Conservation (phyloP, 2,329 filamentous ascomycete species). For the Westerdykella ornata region DNA sequence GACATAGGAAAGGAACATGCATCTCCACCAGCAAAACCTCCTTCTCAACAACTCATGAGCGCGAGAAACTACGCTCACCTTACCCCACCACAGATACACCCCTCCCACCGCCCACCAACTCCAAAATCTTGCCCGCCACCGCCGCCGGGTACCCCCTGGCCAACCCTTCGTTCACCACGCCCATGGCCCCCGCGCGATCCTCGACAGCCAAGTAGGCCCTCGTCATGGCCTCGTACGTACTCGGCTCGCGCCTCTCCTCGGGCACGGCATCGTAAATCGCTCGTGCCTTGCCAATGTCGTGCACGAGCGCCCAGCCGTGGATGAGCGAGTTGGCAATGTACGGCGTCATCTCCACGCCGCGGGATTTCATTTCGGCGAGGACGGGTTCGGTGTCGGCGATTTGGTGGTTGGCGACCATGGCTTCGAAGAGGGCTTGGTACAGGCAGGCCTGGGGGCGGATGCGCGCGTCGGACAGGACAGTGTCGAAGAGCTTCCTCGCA, state of each 20-base stretch:
- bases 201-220: constrained; percentile 82
- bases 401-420: constrained; percentile 89
- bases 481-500: constrained; percentile 74
- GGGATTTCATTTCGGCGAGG: constrained; percentile 66
- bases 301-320: constrained; percentile 86
- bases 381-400: constrained; percentile 65
- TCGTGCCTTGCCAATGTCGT: constrained; percentile 71
- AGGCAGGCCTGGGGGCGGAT: constrained; percentile 74
- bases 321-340: constrained; percentile 99
- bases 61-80: constrained; percentile 4
- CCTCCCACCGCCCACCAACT: constrained; percentile 57
- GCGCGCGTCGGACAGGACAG: constrained; percentile 60
- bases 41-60: constrained; percentile 16
- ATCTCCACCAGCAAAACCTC: constrained; percentile 1
- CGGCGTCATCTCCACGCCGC: constrained; percentile 76
- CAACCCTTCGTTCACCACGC: constrained; percentile 82
- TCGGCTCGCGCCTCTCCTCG: constrained; percentile 77
- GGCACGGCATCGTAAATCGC: constrained; percentile 74
- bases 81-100: constrained; percentile 3
- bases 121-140: constrained; percentile 87
- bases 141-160: constrained; percentile 83
- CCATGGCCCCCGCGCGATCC: constrained; percentile 67
- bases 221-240: constrained; percentile 98
- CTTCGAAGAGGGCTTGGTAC: constrained; percentile 94
- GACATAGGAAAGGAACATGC: constrained; percentile 2